Evolutionary conservation across 352 stramenopile genomes (phyloP).

Genomic region (Pythium grandisporangium): DNA sequence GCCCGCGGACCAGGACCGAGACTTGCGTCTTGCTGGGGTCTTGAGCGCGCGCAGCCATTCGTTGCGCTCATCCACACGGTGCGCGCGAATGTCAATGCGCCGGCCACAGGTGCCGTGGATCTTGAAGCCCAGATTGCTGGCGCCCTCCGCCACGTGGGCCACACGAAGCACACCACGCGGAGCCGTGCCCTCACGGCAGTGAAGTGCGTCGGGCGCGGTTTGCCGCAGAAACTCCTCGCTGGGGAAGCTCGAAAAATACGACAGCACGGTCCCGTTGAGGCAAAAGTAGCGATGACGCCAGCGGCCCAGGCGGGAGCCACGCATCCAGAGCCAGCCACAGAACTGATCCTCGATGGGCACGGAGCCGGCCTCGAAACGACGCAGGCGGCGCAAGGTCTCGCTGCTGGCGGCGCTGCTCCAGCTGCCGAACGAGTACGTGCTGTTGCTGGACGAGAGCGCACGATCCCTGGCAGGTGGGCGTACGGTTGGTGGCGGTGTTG

Average conservation of each 20-base stretch:
- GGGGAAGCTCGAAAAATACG: slow-evolving; percentile 64
- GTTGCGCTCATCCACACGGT: slow-evolving; percentile 50
- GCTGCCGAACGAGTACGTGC: slow-evolving; percentile 8
- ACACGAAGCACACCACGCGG: slow-evolving; percentile 60
- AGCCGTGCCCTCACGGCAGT: slow-evolving; percentile 41
- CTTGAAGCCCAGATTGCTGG: slow-evolving; percentile 52
- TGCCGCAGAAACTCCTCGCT: slow-evolving; percentile 68
- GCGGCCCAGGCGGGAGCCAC: slow-evolving; percentile 33
- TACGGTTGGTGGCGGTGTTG: no score
- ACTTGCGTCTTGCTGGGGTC: slow-evolving; percentile 45
- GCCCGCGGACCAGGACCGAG: slow-evolving; percentile 48
- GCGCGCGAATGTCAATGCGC: slow-evolving; percentile 58
- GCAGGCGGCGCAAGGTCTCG: slow-evolving; percentile 22
- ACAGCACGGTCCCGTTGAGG: slow-evolving; percentile 52
- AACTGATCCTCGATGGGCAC: slow-evolving; percentile 61
- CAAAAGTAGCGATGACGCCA: slow-evolving; percentile 76
- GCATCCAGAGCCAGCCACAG: slow-evolving; percentile 80
- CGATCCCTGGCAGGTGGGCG: no score
- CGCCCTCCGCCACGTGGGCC: slow-evolving; percentile 56
- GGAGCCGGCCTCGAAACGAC: slow-evolving; percentile 26
- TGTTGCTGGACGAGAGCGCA: slow-evolving; percentile 12
- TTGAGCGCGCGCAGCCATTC: slow-evolving; percentile 58
- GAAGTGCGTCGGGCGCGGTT: slow-evolving; percentile 22
- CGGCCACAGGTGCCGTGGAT: slow-evolving; percentile 61
- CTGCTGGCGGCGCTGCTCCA: slow-evolving; percentile 15